These are phyloP conservation scores for Rubus idaeus DNA, from an alignment of 306 rosid genomes.

Conservation along the genomic window DNA sequence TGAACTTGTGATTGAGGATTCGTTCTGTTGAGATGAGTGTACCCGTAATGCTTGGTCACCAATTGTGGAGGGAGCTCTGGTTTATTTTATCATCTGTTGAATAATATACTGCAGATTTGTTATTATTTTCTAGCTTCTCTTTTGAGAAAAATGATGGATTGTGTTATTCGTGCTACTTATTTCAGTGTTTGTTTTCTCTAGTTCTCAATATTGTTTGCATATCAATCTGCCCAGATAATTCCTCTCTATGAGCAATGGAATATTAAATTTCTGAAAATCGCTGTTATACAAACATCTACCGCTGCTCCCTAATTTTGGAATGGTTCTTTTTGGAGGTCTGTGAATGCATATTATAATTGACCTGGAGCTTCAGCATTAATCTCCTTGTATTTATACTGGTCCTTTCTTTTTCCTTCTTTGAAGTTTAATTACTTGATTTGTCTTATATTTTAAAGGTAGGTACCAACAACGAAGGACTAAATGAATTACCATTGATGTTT, in stretches of 20 bases:
- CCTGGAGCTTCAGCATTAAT: neutral
- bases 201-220: neutral
- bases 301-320: neutral
- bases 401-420: neutral
- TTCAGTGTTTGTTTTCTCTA: neutral
- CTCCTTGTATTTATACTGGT: neutral
- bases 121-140: neutral
- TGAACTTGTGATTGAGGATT: too few species aligned
- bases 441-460: slow-evolving; percentile 9
- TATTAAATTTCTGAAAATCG: too few species aligned
- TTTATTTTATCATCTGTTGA: too few species aligned
- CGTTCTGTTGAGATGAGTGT: too few species aligned
- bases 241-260: too few species aligned
- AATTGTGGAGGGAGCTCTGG: too few species aligned
- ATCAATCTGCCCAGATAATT: too few species aligned
- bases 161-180: neutral
- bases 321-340: neutral
- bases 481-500: slow-evolving; percentile 22
- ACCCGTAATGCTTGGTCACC: too few species aligned
- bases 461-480: slow-evolving; percentile 16
- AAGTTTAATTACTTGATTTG: neutral
- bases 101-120: neutral
- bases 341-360: neutral
- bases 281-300: too few species aligned
- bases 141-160: neutral